phyloP scores from a whole-genome alignment of 2,329 filamentous ascomycete species.

The Metarhizium robertsii region DNA sequence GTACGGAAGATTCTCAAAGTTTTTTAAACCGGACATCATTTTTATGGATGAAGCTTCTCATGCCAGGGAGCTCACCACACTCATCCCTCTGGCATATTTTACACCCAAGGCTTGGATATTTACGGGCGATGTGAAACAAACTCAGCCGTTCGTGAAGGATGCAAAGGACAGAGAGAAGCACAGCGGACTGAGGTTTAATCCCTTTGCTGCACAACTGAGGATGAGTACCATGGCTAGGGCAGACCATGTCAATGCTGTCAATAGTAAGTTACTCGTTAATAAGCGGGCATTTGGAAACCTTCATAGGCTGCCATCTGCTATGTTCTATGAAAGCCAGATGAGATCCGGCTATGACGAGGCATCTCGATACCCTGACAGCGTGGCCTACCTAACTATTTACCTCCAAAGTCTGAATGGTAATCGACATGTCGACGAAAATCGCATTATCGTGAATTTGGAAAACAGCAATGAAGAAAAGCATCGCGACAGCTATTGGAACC shows the following conservation, averaged over 20 bases:
- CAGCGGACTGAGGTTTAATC: constrained; percentile 19
- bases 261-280: constrained; percentile 25
- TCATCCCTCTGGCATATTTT: constrained; percentile 35
- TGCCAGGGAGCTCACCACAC: constrained; percentile 33
- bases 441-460: constrained; percentile 24
- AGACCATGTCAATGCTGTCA: constrained; percentile 19
- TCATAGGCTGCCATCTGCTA: constrained; percentile 28
- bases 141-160: constrained; percentile 30
- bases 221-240: constrained; percentile 31
- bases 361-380: constrained; percentile 17
- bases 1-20: constrained; percentile 23
- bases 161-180: constrained; percentile 9
- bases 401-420: constrained; percentile 17
- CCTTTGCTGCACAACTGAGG: constrained; percentile 21
- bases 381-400: constrained; percentile 18
- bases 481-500: constrained; percentile 31
- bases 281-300: constrained; percentile 28
- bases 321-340: constrained; percentile 34
- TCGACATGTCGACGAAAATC: constrained; percentile 20
- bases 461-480: constrained; percentile 17
- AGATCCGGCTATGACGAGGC: constrained; percentile 16
- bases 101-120: constrained; percentile 34
- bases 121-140: constrained; percentile 36
- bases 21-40: constrained; percentile 73
- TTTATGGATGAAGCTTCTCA: constrained; percentile 66